phyloP scores from a whole-genome alignment of 1,284 basidiomycete species.

The Boletus sp. region DNA sequence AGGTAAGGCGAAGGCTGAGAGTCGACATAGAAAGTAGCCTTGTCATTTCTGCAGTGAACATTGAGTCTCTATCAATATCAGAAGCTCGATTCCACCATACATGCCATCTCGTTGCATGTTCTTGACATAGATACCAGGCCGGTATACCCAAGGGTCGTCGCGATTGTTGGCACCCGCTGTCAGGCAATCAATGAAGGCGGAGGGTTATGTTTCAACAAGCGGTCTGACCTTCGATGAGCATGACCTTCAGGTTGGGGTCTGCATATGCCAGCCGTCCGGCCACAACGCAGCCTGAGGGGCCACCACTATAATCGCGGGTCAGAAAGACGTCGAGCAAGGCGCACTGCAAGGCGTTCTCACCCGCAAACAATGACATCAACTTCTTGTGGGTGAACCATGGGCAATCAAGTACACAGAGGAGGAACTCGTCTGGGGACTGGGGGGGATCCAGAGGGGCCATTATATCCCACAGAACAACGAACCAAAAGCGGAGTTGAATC shows the following conservation, averaged over 20 bases:
- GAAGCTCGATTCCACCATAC: conserved; percentile 35
- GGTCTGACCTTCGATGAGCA: conserved; percentile 64
- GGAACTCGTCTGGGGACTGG: conserved; percentile 3
- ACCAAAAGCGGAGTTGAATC: conserved; percentile 7
- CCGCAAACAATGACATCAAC: conserved; percentile 67
- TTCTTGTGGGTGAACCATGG: conserved; percentile 59
- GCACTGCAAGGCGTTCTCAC: conserved; percentile 26
- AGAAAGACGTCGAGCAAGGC: conserved; percentile 2
- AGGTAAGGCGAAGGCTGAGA: conserved; percentile 53
- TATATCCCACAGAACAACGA: conserved; percentile 13
- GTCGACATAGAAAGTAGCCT: conserved; percentile 68
- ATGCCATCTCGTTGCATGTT: conserved; percentile 69
- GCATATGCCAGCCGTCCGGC: conserved; percentile 68
- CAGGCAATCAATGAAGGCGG: neutral
- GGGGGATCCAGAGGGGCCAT: conserved; percentile 5
- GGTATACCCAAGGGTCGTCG: conserved; percentile 72
- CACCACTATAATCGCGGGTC: conserved; percentile 42
- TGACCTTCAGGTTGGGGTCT: conserved; percentile 67
- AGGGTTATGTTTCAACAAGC: neutral
- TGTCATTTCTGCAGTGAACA: conserved; percentile 51
- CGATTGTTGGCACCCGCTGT: conserved; percentile 65
- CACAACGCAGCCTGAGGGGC: conserved; percentile 64
- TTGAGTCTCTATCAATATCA: conserved; percentile 2
- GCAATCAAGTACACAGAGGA: conserved; percentile 6
- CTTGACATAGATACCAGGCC: conserved; percentile 62